Evolutionary conservation across 768 basidiomycete genomes (phyloP).

Genomic region (Galerina marginata): DNA sequence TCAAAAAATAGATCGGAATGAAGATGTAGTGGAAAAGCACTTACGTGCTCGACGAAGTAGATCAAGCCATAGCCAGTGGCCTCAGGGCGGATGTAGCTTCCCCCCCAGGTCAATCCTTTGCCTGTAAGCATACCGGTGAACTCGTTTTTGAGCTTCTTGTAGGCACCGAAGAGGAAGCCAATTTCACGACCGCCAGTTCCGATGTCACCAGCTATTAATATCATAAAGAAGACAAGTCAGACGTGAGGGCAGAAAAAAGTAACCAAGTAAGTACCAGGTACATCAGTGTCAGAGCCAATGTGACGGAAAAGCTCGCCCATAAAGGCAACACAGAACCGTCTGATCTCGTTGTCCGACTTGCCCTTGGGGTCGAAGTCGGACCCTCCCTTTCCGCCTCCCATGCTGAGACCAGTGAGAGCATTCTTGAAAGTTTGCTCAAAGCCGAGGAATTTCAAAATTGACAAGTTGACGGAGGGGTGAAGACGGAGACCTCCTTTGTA

Average conservation of each 20-base stretch:
- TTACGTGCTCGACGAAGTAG: slow-evolving; percentile 76
- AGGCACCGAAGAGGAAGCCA: slow-evolving; percentile 78
- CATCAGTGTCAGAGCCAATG: slow-evolving; percentile 77
- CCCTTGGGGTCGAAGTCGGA: slow-evolving; percentile 85
- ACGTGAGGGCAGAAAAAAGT: neutral
- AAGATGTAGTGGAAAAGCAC: slow-evolving; percentile 24
- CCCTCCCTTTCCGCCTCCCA: slow-evolving; percentile 84
- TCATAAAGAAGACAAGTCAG: neutral
- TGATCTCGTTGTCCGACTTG: slow-evolving; percentile 75
- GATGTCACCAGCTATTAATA: slow-evolving; percentile 61
- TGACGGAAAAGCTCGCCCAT: slow-evolving; percentile 77
- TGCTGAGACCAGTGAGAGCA: slow-evolving; percentile 75
- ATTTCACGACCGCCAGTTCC: slow-evolving; percentile 79
- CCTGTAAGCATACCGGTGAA: slow-evolving; percentile 75
- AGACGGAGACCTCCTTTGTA: slow-evolving; percentile 83
- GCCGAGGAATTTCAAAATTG: slow-evolving; percentile 84
- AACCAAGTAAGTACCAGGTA: slow-evolving; percentile 50
- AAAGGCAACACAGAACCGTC: slow-evolving; percentile 73
- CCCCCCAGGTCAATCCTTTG: slow-evolving; percentile 73
- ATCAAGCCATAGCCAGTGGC: slow-evolving; percentile 77
- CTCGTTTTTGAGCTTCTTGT: slow-evolving; percentile 77
- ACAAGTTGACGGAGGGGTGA: slow-evolving; percentile 80
- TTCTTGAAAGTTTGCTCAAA: slow-evolving; percentile 87
- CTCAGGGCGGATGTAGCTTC: slow-evolving; percentile 76
- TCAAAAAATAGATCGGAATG: neutral